A percentile compares a stretch with the other conserved stretches of the same genome.
phyloP scores from a whole-genome alignment of 1,284 basidiomycete species.

The Cutaneotrichosporon cutaneum region DNA sequence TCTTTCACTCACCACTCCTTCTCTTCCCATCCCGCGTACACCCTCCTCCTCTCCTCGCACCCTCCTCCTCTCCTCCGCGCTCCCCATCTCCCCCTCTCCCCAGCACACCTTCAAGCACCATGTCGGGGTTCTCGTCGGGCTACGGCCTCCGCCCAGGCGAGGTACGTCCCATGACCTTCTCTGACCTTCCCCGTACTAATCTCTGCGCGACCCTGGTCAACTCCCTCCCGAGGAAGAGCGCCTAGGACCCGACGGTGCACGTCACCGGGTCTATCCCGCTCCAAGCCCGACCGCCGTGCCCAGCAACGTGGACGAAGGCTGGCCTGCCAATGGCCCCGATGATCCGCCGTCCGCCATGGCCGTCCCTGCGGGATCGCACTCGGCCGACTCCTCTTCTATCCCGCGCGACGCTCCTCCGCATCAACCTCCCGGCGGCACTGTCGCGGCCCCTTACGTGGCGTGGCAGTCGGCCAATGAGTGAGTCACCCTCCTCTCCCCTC shows the following conservation, averaged over 20 bases:
- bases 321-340: slow-evolving; percentile 17
- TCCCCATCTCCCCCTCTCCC: background rate
- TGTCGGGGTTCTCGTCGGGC: slow-evolving; percentile 23
- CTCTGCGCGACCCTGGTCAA: background rate
- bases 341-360: too few relatives aligned
- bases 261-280: slow-evolving; percentile 40
- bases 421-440: slow-evolving; percentile 4
- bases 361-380: too few relatives aligned
- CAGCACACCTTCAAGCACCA: background rate
- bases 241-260: slow-evolving; percentile 22
- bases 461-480: slow-evolving; percentile 5
- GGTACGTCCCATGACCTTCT: background rate
- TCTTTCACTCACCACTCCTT: background rate
- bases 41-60: background rate
- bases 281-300: slow-evolving; percentile 25
- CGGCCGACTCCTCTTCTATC: background rate
- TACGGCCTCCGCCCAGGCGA: slow-evolving; percentile 22
- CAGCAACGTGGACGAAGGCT: slow-evolving; percentile 34
- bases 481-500: background rate
- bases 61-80: background rate
- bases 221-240: slow-evolving; percentile 31
- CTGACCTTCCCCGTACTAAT: background rate
- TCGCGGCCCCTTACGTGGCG: slow-evolving; percentile 1
- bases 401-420: slow-evolving; percentile 10
- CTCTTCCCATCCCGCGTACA: background rate